Conservation (phyloP, 352 stramenopile species). For the Elongisporangium anandrum region DNA sequence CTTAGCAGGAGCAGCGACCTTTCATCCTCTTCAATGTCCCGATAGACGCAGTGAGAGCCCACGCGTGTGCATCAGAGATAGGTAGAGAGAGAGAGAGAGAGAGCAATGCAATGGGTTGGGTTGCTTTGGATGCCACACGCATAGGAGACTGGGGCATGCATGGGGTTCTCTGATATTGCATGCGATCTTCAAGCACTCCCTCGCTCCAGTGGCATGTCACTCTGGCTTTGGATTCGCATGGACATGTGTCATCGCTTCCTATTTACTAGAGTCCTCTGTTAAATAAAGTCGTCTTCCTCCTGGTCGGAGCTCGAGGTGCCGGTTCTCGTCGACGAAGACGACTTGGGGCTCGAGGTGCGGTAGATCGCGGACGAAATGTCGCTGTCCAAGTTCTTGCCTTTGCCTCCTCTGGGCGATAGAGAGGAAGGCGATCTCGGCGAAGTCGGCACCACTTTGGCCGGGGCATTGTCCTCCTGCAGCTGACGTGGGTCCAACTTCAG, state of each 20-base stretch:
- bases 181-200: no score
- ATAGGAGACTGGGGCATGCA: no score
- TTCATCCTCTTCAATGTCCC: not conserved
- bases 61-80: no score
- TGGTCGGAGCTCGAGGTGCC: slow-evolving; percentile 24
- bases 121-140: no score
- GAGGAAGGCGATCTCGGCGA: slow-evolving; percentile 10
- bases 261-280: slow-evolving; percentile 12
- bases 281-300: slow-evolving; percentile 75
- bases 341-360: slow-evolving; percentile 17
- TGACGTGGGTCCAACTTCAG: slow-evolving; percentile 33
- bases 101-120: no score
- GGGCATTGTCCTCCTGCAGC: slow-evolving; percentile 15
- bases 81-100: no score
- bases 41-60: not conserved
- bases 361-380: slow-evolving; percentile 43
- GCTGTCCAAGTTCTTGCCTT: slow-evolving; percentile 11
- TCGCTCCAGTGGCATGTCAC: no score
- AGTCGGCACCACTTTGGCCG: slow-evolving; percentile 20
- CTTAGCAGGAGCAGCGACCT: no score
- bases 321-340: slow-evolving; percentile 17
- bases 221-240: no score
- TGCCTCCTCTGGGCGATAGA: slow-evolving; percentile 8
- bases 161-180: no score
- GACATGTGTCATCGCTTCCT: slow-evolving; percentile 1